Percentiles rank a stretch among this genome's conserved stretches.
These are phyloP conservation scores for Tulasnella sp. DNA, from an alignment of 768 basidiomycete species.

Conservation along the genomic window DNA sequence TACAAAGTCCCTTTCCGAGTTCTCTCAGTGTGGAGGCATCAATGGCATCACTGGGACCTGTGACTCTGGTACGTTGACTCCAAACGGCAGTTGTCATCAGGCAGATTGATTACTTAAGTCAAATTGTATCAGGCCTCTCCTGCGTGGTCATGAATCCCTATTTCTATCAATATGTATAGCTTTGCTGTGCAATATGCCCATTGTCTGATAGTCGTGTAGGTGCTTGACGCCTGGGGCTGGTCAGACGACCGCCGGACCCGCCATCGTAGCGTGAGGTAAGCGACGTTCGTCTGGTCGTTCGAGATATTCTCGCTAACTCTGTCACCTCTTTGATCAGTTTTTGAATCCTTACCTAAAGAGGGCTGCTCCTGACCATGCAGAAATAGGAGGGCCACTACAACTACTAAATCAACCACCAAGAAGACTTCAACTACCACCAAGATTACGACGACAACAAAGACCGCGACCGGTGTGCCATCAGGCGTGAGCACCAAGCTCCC, in stretches of 20 bases:
- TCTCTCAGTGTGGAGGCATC: not conserved
- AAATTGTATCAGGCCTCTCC: not conserved
- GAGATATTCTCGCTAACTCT: too few relatives aligned
- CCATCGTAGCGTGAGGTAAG: not conserved
- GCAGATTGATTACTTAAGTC: not conserved
- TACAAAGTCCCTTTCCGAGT: not conserved
- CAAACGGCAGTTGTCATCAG: not conserved
- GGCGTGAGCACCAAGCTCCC: not conserved
- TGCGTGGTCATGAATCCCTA: not conserved
- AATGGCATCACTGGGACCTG: not conserved
- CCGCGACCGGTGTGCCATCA: too few relatives aligned
- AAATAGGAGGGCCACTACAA: not conserved
- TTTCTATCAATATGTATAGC: not conserved
- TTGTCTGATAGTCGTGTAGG: not conserved
- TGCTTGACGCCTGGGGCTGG: not conserved
- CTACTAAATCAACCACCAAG: not conserved
- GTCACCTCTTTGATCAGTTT: too few relatives aligned
- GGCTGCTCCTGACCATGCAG: not conserved
- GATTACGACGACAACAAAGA: conserved; percentile 7
- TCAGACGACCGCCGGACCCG: not conserved
- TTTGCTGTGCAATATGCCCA: not conserved
- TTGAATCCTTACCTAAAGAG: too few relatives aligned
- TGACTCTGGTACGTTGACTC: not conserved
- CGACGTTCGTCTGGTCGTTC: not conserved
- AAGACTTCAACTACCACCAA: conserved; percentile 3